phyloP scores from a whole-genome alignment of 202 grass and related monocot genomes.

The Dendrocalamus latiflorus region DNA sequence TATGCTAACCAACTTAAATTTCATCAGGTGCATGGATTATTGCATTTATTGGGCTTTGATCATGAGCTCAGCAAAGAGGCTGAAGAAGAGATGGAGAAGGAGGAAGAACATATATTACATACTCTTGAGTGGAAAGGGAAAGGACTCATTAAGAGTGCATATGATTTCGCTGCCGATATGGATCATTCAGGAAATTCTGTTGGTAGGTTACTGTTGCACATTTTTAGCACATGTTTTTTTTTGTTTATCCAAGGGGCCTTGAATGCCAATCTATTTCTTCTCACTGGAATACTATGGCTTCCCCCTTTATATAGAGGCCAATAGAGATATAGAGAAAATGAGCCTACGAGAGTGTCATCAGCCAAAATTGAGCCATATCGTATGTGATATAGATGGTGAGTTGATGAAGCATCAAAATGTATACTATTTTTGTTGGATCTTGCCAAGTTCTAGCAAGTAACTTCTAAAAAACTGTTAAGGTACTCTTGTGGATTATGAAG shows the following conservation, averaged over 20 bases:
- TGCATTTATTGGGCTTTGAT: constrained; percentile 94
- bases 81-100: constrained; percentile 84
- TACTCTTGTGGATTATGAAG: constrained; percentile 50
- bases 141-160: constrained; percentile 73
- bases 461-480: constrained; percentile 26
- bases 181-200: constrained; percentile 14
- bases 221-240: constrained; percentile 16
- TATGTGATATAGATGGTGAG: constrained; percentile 88
- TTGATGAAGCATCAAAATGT: background rate
- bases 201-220: constrained; percentile 21
- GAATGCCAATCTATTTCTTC: background rate
- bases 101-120: constrained; percentile 65
- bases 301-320: constrained; percentile 35
- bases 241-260: background rate
- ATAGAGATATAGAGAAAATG: constrained; percentile 40
- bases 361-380: constrained; percentile 62
- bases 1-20: constrained; percentile 17
- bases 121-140: constrained; percentile 85
- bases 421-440: constrained; percentile 12
- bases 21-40: constrained; percentile 79
- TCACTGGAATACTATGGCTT: constrained; percentile 10
- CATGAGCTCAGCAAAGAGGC: constrained; percentile 73
- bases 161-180: constrained; percentile 31
- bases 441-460: constrained; percentile 36
- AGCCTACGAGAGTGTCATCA: constrained; percentile 20